phyloP scores from a whole-genome alignment of 73 alveolate genomes.

The Paramecium tetraurelia region DNA sequence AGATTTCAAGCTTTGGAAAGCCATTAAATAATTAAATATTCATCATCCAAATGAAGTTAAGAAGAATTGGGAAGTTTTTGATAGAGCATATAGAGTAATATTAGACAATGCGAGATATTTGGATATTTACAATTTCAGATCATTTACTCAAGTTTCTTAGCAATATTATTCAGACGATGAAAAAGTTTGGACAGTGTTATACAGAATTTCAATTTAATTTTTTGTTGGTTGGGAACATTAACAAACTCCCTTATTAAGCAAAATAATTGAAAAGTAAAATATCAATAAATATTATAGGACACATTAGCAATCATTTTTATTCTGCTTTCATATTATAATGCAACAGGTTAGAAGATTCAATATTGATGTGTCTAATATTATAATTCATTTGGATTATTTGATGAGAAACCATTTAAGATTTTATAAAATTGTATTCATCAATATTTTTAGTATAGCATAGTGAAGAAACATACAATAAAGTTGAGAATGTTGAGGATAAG shows the following conservation, averaged over 20 bases:
- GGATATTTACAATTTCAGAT: conserved; percentile 4
- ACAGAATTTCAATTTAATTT: background rate
- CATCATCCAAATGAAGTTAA: conserved; percentile 36
- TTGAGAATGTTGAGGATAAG: background rate
- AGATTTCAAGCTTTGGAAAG: conserved; percentile 3
- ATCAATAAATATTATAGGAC: background rate
- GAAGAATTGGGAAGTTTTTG: conserved; percentile 4
- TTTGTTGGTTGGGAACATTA: background rate
- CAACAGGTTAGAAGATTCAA: background rate
- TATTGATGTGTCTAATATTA: background rate
- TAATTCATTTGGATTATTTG: background rate
- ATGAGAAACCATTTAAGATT: conserved; percentile 49
- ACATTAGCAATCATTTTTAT: background rate
- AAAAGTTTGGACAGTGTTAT: background rate
- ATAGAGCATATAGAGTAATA: background rate
- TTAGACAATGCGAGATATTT: conserved; percentile 12
- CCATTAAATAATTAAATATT: background rate
- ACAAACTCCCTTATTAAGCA: conserved; percentile 33
- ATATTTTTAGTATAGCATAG: background rate
- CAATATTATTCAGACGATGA: background rate
- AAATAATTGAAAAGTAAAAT: background rate
- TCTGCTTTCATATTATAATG: background rate
- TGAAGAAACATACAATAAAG: background rate
- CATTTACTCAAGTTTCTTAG: background rate
- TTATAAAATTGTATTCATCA: background rate